Base-by-base conservation (phyloP, 768 basidiomycete species). In the Phylloporus sp. region DNA sequence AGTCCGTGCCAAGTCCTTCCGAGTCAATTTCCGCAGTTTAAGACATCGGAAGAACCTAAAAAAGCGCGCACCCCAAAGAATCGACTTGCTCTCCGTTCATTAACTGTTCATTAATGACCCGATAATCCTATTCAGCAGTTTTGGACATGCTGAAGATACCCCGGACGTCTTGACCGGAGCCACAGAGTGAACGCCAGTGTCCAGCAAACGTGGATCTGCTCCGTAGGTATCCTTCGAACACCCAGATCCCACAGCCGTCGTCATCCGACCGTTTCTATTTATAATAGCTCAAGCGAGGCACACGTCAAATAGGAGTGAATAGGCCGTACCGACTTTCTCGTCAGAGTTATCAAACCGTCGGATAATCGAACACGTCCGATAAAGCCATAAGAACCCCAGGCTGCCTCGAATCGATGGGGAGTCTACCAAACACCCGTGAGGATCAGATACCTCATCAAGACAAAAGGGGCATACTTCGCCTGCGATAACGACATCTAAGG, bases 341-440 rank as follows among this genome's bases (percentile, higher is more conserved):
- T 78, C 63, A 88, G 70, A 43, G 74, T 72, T 54, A 90, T 76
- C 58, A 74, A 66, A 16, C 86, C 87, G 62, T 86, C 80, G 34
- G 72, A 71, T 24, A 70, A 53, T 29, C 78, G 72, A 40, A 87
- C 74, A 23, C 79, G 71, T 44, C 88, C 88, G 11, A 73, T 71
- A 60, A 84, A 81, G 51, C 65, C 75, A 65, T 79, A 87, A 11
- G 80, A 79, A 5, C 81, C 84, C 85, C 88, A 90, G 8, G 82
- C 82, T 34, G 72, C 70, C 52, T 81, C 81, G 49, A 81, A 79
- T 42, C 74, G 73, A 42, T 59, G 67, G 40, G 76, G 69, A 2
- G 84, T 85, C 84, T 85, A 53, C 24, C 27, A 39, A 41, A 27
- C 16, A 53, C 27, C 35, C 61, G 69, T 68, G 59, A 70, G 62